Evolutionary conservation across 129 eudicot species (phyloP), one percentile per base, ranked within the genome.

Genomic region (Centaurea solstitialis): DNA sequence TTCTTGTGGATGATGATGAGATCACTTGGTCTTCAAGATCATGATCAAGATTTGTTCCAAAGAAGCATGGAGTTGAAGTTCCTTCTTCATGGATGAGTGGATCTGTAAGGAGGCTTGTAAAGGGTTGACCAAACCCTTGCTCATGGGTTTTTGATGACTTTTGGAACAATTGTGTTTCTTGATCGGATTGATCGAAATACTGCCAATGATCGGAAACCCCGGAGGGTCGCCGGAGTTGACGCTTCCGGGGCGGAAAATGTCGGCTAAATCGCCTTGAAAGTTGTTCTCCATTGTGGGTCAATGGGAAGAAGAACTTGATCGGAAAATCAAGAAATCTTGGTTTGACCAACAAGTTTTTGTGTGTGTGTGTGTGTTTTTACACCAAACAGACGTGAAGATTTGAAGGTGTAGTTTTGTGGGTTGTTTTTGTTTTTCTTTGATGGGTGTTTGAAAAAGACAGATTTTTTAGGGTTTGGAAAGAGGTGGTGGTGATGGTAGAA

Each of bases 201-300:
- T 83, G 86, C 86, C 86, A 83, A 72, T 77, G 78, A 38, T 10
- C 80, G 6, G 81, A 83, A 3, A 45, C 78, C 13, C 82, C 0
- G 80, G 73, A 35, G 84, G 78, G 68, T 69, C 74, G 74, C 61
- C 62, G 30, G 65, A 76, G 70, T 24, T 83, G 39, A 85, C 83
- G 11, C 91, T 85, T 47, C 89, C 87, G 0, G 94, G 90, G 73
- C 95, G 89, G 83, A 94, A 72, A 57, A 94, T 90, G 81, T 94
- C 99, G 5, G 91, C 87, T 79, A 94, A 85, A 87, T 94, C 97
- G 17, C 99, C 99, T 70, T 89, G 95, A 77, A 74, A 92, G 70
- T 88, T 94, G 71, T 73, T 38, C 45, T 92, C 96, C 97, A 89
- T 91, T 12, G 4, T 78, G 45, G 23, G 68, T 4, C 20, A 39